A percentile compares a stretch with the other conserved stretches of the same genome.
These are phyloP conservation scores for Sordariomycetes sp. DNA, from an alignment of 2,329 filamentous ascomycete genomes.

Conservation along the genomic window DNA sequence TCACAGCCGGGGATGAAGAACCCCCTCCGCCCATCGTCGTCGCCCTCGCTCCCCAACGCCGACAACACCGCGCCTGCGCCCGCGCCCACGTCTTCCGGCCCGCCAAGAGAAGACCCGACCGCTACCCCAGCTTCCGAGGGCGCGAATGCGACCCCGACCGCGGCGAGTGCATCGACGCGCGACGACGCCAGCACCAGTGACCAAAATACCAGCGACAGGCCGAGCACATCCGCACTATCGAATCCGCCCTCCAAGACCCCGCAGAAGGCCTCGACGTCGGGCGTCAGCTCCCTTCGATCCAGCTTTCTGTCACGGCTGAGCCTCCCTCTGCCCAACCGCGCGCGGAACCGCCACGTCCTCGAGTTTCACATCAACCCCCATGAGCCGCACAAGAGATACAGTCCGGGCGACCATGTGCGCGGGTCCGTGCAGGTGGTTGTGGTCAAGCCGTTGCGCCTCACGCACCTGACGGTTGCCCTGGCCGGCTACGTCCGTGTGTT, in stretches of 20 bases:
- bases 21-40: constrained; percentile 13
- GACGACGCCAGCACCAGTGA: neutral
- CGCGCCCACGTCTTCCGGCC: constrained; percentile 18
- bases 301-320: constrained; percentile 43
- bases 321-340: constrained; percentile 38
- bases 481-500: constrained; percentile 75
- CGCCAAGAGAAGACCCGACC: constrained; percentile 12
- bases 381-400: constrained; percentile 70
- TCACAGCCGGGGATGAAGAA: constrained; percentile 17
- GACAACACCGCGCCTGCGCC: neutral
- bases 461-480: constrained; percentile 68
- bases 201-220: too few relatives aligned
- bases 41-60: constrained; percentile 9
- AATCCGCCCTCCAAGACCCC: too few relatives aligned
- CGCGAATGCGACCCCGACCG: neutral
- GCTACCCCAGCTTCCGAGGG: neutral
- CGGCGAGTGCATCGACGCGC: neutral
- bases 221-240: too few relatives aligned
- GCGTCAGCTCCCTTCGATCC: constrained; percentile 14
- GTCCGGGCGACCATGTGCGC: constrained; percentile 63
- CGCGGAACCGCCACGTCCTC: constrained; percentile 54
- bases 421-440: constrained; percentile 66
- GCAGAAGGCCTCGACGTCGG: too few relatives aligned
- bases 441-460: constrained; percentile 66
- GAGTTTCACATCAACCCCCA: constrained; percentile 72